A percentile compares a stretch with the other conserved stretches of the same genome.
Conservation (phyloP, 257 asterid species). For the Echites panduratus region DNA sequence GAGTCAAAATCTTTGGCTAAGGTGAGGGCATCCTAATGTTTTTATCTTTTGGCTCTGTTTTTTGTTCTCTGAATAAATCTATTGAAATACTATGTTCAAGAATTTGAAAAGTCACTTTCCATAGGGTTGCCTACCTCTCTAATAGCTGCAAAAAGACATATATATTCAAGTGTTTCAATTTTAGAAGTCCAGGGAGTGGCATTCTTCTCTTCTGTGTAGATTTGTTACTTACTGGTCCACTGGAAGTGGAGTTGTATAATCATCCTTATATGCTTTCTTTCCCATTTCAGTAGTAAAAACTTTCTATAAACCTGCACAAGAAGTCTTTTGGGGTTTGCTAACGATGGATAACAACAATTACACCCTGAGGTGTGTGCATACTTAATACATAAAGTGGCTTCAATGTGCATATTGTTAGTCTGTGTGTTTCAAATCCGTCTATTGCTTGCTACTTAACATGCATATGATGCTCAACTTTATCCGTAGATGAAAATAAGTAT, state of each 20-base stretch:
- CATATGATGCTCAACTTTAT: too few relatives aligned
- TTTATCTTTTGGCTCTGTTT: too few relatives aligned
- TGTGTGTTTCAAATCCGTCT: too few relatives aligned
- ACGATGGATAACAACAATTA: slow-evolving; percentile 41
- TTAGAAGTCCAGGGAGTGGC: slow-evolving; percentile 69
- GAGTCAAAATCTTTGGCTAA: too few relatives aligned
- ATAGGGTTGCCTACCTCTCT: slow-evolving; percentile 55
- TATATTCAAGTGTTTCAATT: slow-evolving; percentile 38
- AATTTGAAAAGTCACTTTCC: slow-evolving; percentile 44
- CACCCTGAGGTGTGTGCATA: slow-evolving; percentile 41
- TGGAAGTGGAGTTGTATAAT: slow-evolving; percentile 1
- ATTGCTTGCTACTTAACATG: too few relatives aligned
- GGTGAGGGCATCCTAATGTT: too few relatives aligned
- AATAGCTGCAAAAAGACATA: slow-evolving; percentile 35
- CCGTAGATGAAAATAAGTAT: too few relatives aligned
- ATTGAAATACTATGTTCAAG: slow-evolving; percentile 42
- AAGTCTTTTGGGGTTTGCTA: slow-evolving; percentile 40
- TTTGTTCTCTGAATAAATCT: too few relatives aligned
- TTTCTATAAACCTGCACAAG: slow-evolving; percentile 43
- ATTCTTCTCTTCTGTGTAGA: slow-evolving; percentile 15
- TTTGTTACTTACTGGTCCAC: neutral
- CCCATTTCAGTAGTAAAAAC: slow-evolving; percentile 30
- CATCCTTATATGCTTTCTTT: neutral
- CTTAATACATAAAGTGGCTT: neutral
- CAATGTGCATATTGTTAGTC: too few relatives aligned